These are phyloP conservation scores for Maudiozyma humilis DNA, from an alignment of 1,139 yeast genomes.

Conservation along the genomic window DNA sequence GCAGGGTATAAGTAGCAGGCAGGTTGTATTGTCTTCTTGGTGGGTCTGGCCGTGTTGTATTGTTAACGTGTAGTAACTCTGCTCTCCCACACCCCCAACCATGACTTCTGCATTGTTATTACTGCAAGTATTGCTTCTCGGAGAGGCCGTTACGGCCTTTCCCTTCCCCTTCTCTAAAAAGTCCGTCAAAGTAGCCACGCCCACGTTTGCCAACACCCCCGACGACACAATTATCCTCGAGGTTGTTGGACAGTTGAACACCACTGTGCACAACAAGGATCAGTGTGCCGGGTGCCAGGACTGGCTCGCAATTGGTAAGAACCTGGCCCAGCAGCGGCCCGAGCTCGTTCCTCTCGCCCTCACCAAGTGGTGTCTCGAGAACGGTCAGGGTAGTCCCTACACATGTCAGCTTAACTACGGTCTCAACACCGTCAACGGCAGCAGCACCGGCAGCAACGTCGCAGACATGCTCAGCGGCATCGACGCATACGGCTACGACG, in stretches of 20 bases:
- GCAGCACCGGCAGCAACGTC: neutral
- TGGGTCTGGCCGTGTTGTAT: no score
- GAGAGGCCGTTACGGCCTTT: no score
- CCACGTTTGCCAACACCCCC: no score
- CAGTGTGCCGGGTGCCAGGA: neutral
- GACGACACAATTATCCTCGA: neutral
- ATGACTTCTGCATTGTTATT: no score
- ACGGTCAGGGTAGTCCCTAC: no score
- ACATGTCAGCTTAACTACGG: neutral
- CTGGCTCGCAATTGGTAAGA: slow-evolving; percentile 1
- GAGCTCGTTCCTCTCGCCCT: neutral
- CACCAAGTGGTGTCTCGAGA: slow-evolving; percentile 1
- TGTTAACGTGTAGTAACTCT: no score
- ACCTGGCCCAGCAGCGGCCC: neutral
- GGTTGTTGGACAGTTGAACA: neutral
- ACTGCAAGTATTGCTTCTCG: no score
- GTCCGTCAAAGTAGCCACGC: no score
- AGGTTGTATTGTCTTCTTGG: no score
- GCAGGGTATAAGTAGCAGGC: no score
- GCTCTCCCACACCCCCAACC: no score
- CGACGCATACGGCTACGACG: neutral
- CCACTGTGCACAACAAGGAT: neutral
- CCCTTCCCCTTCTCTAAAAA: no score
- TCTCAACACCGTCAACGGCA: neutral
- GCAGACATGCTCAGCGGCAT: slow-evolving; percentile 1